Evolutionary conservation across 257 asterid species (phyloP), one percentile per base, ranked within the genome.

Genomic region (Capsicum chinense): DNA sequence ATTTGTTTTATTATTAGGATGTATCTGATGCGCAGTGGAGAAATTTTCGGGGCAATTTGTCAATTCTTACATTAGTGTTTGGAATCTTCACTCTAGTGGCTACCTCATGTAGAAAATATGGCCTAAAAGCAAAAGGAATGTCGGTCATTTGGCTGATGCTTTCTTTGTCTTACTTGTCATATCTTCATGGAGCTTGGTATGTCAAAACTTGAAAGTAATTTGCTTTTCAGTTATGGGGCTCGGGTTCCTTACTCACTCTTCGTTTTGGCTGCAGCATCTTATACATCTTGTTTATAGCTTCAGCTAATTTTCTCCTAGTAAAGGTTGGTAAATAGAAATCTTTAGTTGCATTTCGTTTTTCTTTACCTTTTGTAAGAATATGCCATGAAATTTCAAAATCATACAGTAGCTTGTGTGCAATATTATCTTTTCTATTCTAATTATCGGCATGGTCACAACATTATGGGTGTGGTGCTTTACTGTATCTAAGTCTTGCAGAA

Each of bases 21-120:
- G 89, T 81, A 42, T 93, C 99, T 73, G 99, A 96, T 88, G 92
- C 95, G 48, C 98, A 96, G 79, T 96, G 99, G 99, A 94, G 99
- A 87, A 94, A 92, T 86, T 92, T 94, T 90, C 91, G 97, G 84
- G 97, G 93, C 70, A 96, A 96, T 88, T 88, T 96, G 88, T 90
- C 90, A 1, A 90, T 94, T 79, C 97, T 96, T 15, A 86, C 92
- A 3, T 63, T 84, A 68, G 98, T 93, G 86, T 94, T 94, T 63
- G 95, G 91, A 70, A 82, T 92, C 76, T 96, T 96, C 88, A 84
- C 98, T 13, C 83, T 93, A 88, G 56, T 92, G 21, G 99, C 98
- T 58, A 84, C 81, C 83, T 64, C 86, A 62, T 90, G 90, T 76
- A 90, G 92, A 87, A 82, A 79, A 79, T 79, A 87, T 84, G 83